Evolutionary conservation across 768 basidiomycete genomes (phyloP).

Genomic region (Podaxis carcinomalis): DNA sequence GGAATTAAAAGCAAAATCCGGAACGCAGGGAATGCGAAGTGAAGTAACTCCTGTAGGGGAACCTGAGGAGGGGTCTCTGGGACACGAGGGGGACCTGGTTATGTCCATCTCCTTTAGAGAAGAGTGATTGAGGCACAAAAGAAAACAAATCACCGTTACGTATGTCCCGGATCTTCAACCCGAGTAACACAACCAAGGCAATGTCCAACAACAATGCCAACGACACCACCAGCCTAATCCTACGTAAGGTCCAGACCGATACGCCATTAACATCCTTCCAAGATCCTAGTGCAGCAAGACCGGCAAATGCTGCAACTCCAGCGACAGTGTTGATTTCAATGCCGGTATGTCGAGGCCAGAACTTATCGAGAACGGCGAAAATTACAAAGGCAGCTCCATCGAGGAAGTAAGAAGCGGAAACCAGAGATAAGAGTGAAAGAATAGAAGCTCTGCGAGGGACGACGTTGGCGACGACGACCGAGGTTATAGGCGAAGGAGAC

Average conservation of each 20-base stretch:
- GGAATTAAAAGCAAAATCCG: conserved; percentile 61
- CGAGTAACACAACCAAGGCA: conserved; percentile 51
- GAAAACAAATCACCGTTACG: conserved; percentile 26
- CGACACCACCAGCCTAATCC: conserved; percentile 51
- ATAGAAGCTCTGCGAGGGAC: conserved; percentile 77
- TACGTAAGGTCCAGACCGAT: conserved; percentile 59
- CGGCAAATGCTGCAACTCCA: conserved; percentile 66
- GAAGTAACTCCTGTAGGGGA: conserved; percentile 29
- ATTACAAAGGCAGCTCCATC: conserved; percentile 75
- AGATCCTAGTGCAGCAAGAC: conserved; percentile 69
- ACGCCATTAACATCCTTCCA: conserved; percentile 76
- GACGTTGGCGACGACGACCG: conserved; percentile 69
- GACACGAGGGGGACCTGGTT: conserved; percentile 20
- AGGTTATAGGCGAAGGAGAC: conserved; percentile 63
- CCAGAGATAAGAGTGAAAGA: conserved; percentile 62
- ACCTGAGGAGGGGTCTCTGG: conserved; percentile 23
- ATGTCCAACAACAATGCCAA: conserved; percentile 57
- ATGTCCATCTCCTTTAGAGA: conserved; percentile 13
- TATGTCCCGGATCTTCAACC: conserved; percentile 32
- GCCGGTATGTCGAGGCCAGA: conserved; percentile 62
- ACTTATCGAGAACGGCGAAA: conserved; percentile 56
- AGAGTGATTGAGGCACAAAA: conserved; percentile 8
- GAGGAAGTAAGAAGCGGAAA: conserved; percentile 67
- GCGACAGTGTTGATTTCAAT: conserved; percentile 64
- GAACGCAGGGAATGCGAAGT: conserved; percentile 52